Percentiles rank a stretch among this genome's conserved stretches.
These are phyloP conservation scores for Scenedesmus sp. DNA, from an alignment of 163 green algal species.

Conservation along the genomic window DNA sequence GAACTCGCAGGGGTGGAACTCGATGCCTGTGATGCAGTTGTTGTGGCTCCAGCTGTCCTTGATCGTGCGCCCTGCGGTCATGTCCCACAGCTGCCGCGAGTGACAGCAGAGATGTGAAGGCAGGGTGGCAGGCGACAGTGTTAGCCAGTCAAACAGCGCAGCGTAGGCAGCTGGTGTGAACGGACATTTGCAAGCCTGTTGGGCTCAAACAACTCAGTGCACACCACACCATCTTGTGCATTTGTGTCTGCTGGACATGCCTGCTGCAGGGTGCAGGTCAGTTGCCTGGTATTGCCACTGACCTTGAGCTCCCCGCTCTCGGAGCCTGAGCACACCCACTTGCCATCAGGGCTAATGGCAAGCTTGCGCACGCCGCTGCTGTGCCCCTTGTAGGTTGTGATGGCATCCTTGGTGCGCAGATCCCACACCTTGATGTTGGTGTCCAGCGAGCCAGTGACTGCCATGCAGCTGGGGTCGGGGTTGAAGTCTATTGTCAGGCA, in stretches of 20 bases:
- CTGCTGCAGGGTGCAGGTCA: neutral
- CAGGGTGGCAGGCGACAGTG: neutral
- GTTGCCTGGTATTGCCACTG: too few relatives aligned
- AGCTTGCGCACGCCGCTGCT: constrained; percentile 72
- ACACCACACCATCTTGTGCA: neutral
- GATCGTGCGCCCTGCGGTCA: constrained; percentile 76
- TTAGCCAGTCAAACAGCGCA: neutral
- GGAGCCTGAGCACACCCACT: constrained; percentile 83
- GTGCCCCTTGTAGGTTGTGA: constrained; percentile 87
- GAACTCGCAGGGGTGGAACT: constrained; percentile 91
- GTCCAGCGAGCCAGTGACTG: constrained; percentile 85
- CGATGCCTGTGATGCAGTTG: constrained; percentile 77
- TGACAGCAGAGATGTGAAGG: neutral
- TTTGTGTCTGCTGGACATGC: neutral
- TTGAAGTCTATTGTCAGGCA: constrained; percentile 81
- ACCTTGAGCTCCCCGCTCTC: constrained; percentile 87
- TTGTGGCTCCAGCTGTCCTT: constrained; percentile 67
- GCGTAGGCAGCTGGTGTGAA: neutral
- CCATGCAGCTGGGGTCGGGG: constrained; percentile 70
- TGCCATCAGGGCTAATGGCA: constrained; percentile 85
- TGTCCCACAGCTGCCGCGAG: constrained; percentile 83
- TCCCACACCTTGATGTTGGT: constrained; percentile 92
- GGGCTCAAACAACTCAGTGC: neutral
- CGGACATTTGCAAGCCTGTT: neutral
- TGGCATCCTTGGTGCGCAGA: constrained; percentile 76